Evolutionary conservation across 129 eudicot genomes (phyloP).

Genomic region (Flaveria brownii): DNA sequence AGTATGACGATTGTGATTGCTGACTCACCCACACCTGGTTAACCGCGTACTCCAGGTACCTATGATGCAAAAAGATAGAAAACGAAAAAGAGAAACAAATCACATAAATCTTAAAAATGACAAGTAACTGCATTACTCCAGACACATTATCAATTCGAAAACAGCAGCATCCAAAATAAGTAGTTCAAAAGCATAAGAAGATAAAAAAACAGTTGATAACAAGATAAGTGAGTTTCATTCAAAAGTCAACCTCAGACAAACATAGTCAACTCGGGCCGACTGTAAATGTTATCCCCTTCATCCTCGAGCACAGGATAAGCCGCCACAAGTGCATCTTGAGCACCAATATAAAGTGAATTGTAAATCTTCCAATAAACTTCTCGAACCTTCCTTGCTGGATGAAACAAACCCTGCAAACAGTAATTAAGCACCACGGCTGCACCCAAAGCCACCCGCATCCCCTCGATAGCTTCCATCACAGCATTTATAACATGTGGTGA

Average conservation of each 20-base stretch:
- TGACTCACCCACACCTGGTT: not conserved
- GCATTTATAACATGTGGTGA: constrained; percentile 95
- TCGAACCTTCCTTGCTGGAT: constrained; percentile 96
- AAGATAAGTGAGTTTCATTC: not conserved
- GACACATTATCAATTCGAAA: constrained; percentile 3
- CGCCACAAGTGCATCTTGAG: constrained; percentile 94
- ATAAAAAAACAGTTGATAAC: constrained; percentile 14
- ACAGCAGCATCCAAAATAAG: constrained; percentile 25
- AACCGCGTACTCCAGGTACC: constrained; percentile 4
- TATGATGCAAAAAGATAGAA: not conserved
- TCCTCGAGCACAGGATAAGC: constrained; percentile 86
- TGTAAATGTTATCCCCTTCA: constrained; percentile 66
- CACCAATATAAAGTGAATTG: constrained; percentile 86
- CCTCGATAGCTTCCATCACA: constrained; percentile 97
- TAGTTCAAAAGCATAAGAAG: constrained; percentile 4
- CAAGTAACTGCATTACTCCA: constrained; percentile 18
- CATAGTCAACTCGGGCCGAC: constrained; percentile 86
- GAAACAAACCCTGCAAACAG: constrained; percentile 92
- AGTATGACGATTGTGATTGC: not conserved
- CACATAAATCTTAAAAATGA: constrained; percentile 19
- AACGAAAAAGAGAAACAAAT: not conserved
- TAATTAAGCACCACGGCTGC: constrained; percentile 83
- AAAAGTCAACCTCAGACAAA: constrained; percentile 46
- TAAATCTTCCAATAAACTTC: constrained; percentile 98
- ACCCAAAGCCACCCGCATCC: constrained; percentile 94